phyloP scores from a whole-genome alignment of 768 basidiomycete genomes.

The Gautieria morchelliformis region DNA sequence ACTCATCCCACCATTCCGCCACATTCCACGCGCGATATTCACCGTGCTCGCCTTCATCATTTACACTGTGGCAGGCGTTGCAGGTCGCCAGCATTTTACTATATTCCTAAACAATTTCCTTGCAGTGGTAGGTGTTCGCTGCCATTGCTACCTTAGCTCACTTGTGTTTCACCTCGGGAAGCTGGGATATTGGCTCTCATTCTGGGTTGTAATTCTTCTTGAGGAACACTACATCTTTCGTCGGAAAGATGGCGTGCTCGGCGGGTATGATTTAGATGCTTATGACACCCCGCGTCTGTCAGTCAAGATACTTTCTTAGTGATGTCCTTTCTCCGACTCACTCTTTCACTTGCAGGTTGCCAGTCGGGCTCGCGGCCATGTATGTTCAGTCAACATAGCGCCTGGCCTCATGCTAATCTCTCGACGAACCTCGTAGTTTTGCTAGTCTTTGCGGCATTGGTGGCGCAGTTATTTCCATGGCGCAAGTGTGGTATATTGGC shows the following conservation, averaged over 20 bases:
- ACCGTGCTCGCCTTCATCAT: slow-evolving; percentile 29
- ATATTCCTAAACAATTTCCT: slow-evolving; percentile 6
- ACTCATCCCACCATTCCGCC: slow-evolving; percentile 32
- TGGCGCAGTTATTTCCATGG: slow-evolving; percentile 45
- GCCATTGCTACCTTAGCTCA: not conserved
- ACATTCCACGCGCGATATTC: slow-evolving; percentile 38
- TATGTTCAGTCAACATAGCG: not conserved
- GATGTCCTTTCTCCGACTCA: not conserved
- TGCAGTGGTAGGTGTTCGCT: not conserved
- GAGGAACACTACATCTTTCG: slow-evolving; percentile 41
- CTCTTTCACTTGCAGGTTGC: slow-evolving; percentile 25
- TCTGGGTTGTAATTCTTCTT: slow-evolving; percentile 35
- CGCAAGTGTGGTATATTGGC: slow-evolving; percentile 43
- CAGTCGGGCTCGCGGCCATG: slow-evolving; percentile 39
- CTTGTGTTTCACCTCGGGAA: slow-evolving; percentile 28
- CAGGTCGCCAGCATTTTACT: slow-evolving; percentile 35
- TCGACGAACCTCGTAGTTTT: slow-evolving; percentile 7
- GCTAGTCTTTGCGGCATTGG: slow-evolving; percentile 38
- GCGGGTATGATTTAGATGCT: slow-evolving; percentile 41
- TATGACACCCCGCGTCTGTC: slow-evolving; percentile 34
- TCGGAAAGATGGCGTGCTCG: slow-evolving; percentile 27
- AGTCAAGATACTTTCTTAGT: slow-evolving; percentile 7
- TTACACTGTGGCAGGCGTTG: slow-evolving; percentile 32
- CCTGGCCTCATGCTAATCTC: not conserved
- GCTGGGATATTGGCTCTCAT: slow-evolving; percentile 36